Conservation (phyloP, 768 basidiomycete species). For the Auricularia sp. region DNA sequence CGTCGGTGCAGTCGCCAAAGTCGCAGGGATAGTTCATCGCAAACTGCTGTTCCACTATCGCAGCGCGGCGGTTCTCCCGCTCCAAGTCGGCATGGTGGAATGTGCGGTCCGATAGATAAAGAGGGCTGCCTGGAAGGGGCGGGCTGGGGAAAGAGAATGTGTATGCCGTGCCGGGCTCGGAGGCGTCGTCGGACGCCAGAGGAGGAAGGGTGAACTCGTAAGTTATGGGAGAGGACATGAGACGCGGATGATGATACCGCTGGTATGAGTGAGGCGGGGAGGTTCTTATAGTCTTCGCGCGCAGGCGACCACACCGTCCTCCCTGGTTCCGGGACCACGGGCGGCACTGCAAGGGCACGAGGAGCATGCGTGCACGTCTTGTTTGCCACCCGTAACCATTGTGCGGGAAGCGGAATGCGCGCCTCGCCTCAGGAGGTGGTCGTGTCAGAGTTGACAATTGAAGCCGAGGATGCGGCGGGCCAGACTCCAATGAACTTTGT, state of each 20-base stretch:
- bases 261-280: too few species aligned
- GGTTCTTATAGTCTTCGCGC: too few species aligned
- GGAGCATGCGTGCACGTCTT: too few species aligned
- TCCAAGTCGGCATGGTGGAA: not conserved
- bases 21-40: conserved; percentile 31
- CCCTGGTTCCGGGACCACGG: too few species aligned
- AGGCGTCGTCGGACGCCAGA: not conserved
- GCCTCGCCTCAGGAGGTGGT: not conserved
- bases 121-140: conserved; percentile 7
- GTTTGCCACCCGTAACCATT: not conserved
- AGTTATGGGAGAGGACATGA: too few species aligned
- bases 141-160: conserved; percentile 16
- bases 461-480: not conserved
- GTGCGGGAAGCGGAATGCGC: not conserved
- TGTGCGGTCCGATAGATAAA: not conserved
- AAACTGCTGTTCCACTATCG: conserved; percentile 17
- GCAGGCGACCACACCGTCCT: too few species aligned
- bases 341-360: too few species aligned
- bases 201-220: too few species aligned
- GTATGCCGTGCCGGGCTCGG: conserved; percentile 8
- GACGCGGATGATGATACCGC: too few species aligned
- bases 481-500: too few species aligned
- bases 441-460: not conserved
- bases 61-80: not conserved
- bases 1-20: conserved; percentile 36